Conservation (phyloP, 2,329 filamentous ascomycete genomes). For the Neonectria hederae region DNA sequence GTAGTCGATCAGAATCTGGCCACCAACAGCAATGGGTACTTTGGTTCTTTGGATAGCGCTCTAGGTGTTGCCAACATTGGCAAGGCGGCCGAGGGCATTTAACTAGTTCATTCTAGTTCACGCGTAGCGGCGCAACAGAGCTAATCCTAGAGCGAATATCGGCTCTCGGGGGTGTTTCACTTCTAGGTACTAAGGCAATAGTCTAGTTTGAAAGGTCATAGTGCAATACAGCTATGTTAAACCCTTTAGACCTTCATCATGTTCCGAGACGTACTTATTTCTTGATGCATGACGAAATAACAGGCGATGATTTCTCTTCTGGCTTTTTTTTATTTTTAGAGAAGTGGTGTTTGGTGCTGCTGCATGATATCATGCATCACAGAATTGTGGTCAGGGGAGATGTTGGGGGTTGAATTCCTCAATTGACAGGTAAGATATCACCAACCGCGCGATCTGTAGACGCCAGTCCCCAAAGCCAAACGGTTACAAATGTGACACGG, state of each 20-base stretch:
- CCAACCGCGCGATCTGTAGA: neutral
- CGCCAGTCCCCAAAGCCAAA: neutral
- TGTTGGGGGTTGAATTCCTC: too few relatives aligned
- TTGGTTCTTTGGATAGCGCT: slow-evolving; percentile 10
- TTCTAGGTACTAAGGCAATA: neutral
- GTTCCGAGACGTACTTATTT: too few relatives aligned
- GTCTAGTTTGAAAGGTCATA: too few relatives aligned
- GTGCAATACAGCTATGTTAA: too few relatives aligned
- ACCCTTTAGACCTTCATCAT: too few relatives aligned
- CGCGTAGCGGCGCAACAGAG: neutral
- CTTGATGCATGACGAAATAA: too few relatives aligned
- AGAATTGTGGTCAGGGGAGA: too few relatives aligned
- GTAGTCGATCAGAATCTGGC: slow-evolving; percentile 12
- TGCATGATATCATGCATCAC: too few relatives aligned
- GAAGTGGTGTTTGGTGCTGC: too few relatives aligned
- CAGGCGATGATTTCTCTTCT: too few relatives aligned
- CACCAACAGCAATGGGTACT: slow-evolving; percentile 19
- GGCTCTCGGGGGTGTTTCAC: neutral
- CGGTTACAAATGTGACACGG: neutral
- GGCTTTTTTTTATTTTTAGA: too few relatives aligned
- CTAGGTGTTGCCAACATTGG: slow-evolving; percentile 12
- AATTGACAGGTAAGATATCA: too few relatives aligned
- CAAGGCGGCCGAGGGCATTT: neutral
- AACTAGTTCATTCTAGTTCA: neutral
- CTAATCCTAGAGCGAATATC: neutral